Evolutionary conservation across 1,284 basidiomycete species (phyloP), one percentile per base, ranked within the genome.

Genomic region (Ganoderma sinense): DNA sequence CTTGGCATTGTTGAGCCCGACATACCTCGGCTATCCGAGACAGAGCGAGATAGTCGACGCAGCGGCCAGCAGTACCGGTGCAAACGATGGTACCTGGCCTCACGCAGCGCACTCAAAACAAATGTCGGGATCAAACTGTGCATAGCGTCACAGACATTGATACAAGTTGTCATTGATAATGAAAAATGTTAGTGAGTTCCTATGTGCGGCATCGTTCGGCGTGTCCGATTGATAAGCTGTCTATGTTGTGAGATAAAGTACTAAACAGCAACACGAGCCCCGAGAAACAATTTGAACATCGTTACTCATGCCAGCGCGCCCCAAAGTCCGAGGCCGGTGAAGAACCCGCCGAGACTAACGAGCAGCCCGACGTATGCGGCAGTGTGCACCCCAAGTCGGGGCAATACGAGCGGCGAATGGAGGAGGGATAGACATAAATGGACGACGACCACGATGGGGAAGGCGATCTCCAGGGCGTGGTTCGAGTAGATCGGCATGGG

Each of bases 291-390:
- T 36, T 4, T 36, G 8, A 29, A 59, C 58, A 59, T 10, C 5
- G 39, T 77, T 36, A 36, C 36, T 36, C 79, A 91, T 18, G 85
- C 84, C 62, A 91, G 77, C 16, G 83, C 91, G 33, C 85, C 87
- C 92, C 92, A 94, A 3, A 88, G 79, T 0, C 87, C 90, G 64
- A 94, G 78, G 2, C 90, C 92, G 1, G 86, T 84, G 77, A 94
- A 93, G 72, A 93, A 87, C 56, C 83, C 83, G 26, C 89, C 89
- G 14, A 94, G 80, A 0, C 88, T 88, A 8, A 91, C 83, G 29
- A 94, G 77, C 61, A 88, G 82, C 20, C 87, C 87, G 10, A 89
- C 82, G 77, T 93, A 94, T 23, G 91, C 91, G 39, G 89, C 89
- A 0, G 87, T 88, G 64, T 92, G 92, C 41, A 93, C 84, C 4